Evolutionary conservation across 78 protist genomes (phyloP), one percentile per base, ranked within the genome.

Genomic region (Acrasis kona): DNA sequence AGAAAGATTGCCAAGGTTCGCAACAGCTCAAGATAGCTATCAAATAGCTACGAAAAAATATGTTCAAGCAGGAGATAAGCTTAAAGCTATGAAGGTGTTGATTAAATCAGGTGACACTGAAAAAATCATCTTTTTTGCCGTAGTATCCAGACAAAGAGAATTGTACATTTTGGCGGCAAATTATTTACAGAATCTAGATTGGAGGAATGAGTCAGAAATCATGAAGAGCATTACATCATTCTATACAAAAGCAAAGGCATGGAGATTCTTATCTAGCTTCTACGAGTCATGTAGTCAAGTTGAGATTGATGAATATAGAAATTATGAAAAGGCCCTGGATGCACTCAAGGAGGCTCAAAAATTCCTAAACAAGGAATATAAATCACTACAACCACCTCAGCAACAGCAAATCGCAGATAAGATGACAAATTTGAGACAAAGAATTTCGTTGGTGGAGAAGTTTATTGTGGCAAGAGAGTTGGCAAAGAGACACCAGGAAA

Each of bases 221-320:
- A 42, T 79, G 70, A 84, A 82, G 76, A 0, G 34, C 42, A 89
- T 92, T 74, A 74, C 84, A 66, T 8, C 6, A n/a, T 87, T 92
- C 69, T 92, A 92, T 81, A 74, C 75, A 28, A 84, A 87, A 40
- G 93, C 91, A 31, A 83, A 77, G 19, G 89, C 90, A 32, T 30
- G 10, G 32, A 85, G 82, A 6, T 42, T 67, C 28, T 88, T 92
- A 32, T 80, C 87, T 36, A 7, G 35, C 32, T 88, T 89, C 76
- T 92, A 74, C 87, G 92, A 87, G n/a, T 40, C 86, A 4, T 83
- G 89, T 37, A 72, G 89, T 9, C 71, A 72, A 29, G 61, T 76
- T 0, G 89, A 92, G 35, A 87, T 92, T 12, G 96, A 92, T 74
- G 96, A 92, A 77, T 86, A 78, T 80, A 72, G 79, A 10, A 82